phyloP scores from a whole-genome alignment of 257 asterid species.

The Salvia rosmarinus region DNA sequence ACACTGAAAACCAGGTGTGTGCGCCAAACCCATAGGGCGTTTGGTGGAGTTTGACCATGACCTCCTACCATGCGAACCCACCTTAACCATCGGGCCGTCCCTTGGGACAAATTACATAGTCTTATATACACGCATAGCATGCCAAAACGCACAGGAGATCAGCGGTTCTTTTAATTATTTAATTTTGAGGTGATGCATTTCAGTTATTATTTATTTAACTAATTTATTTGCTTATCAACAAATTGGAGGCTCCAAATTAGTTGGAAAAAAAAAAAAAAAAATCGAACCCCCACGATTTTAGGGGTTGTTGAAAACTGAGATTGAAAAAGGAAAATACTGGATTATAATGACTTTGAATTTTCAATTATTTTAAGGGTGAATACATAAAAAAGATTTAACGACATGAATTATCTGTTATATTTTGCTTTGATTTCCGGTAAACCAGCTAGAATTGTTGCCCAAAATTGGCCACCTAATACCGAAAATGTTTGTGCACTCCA shows the following conservation, averaged over 20 bases:
- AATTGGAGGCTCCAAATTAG: neutral
- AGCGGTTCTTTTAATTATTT: too few relatives aligned
- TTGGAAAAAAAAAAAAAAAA: neutral
- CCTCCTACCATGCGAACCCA: too few relatives aligned
- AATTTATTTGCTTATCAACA: neutral
- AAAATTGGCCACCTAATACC: constrained; percentile 1
- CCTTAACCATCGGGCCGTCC: too few relatives aligned
- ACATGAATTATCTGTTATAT: constrained; percentile 13
- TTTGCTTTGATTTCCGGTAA: constrained; percentile 31
- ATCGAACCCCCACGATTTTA: neutral
- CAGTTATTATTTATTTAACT: too few relatives aligned
- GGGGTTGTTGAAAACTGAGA: neutral
- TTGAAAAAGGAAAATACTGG: neutral
- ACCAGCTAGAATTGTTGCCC: constrained; percentile 30
- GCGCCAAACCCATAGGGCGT: too few relatives aligned
- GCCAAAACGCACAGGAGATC: too few relatives aligned
- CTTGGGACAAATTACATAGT: too few relatives aligned
- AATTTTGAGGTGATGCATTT: neutral
- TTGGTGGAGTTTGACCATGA: too few relatives aligned
- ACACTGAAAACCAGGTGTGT: too few relatives aligned
- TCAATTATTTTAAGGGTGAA: neutral
- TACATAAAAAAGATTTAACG: neutral
- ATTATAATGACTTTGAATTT: neutral
- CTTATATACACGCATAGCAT: too few relatives aligned
- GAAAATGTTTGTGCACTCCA: neutral